phyloP scores from a whole-genome alignment of 1,284 basidiomycete species.

The Moesziomyces sp. region DNA sequence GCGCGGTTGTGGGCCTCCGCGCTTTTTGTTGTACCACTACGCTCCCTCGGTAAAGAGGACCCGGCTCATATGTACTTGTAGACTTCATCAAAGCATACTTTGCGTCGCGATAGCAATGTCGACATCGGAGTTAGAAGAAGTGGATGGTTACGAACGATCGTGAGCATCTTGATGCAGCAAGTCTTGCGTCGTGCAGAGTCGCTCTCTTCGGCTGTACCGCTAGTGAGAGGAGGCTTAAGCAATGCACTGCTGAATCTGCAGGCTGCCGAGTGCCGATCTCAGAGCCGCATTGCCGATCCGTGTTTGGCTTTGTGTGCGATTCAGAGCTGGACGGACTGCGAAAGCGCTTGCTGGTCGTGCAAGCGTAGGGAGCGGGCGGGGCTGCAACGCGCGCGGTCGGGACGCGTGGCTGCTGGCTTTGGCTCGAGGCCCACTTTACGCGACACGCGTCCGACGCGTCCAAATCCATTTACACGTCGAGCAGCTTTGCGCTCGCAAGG shows the following conservation, averaged over 20 bases:
- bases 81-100: not conserved
- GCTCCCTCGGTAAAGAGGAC: not conserved
- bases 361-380: not conserved
- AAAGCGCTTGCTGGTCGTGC: not conserved
- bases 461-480: constrained; percentile 37
- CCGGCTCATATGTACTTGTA: constrained; percentile 16
- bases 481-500: not conserved
- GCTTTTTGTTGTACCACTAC: constrained; percentile 2
- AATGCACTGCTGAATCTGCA: no score
- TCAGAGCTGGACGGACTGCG: not conserved
- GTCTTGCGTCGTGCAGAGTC: no score
- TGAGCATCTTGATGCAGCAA: no score
- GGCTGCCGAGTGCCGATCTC: no score
- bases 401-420: no score
- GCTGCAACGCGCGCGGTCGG: constrained; percentile 6
- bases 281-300: no score
- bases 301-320: no score
- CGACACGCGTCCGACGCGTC: constrained; percentile 40
- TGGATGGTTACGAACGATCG: no score
- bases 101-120: not conserved
- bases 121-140: not conserved
- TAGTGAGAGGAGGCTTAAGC: no score
- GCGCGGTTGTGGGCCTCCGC: no score
- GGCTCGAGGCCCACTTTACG: constrained; percentile 17
- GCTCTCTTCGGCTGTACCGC: no score